Conservation (phyloP, 2,329 filamentous ascomycete genomes). For the Sphaerulina vaccinii region DNA sequence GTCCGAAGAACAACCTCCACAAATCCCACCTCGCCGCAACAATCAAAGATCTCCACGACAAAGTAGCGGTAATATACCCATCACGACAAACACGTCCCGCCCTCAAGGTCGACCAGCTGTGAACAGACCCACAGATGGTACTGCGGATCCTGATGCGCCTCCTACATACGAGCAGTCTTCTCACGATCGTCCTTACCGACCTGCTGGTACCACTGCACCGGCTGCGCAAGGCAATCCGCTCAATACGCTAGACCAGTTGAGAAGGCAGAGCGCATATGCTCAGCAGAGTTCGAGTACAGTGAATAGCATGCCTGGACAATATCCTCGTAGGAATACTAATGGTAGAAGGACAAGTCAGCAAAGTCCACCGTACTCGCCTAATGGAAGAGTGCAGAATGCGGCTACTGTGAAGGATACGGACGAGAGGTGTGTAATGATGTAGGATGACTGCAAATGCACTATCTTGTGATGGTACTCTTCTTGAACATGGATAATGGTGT, state of each 20-base stretch:
- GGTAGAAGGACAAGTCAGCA: slow-evolving; percentile 25
- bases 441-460: slow-evolving; percentile 6
- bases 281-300: slow-evolving; percentile 20
- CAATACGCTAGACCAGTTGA: slow-evolving; percentile 36
- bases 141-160: slow-evolving; percentile 55
- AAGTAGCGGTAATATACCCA: slow-evolving; percentile 20
- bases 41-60: slow-evolving; percentile 23
- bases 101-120: slow-evolving; percentile 27
- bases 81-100: slow-evolving; percentile 11
- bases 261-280: slow-evolving; percentile 31
- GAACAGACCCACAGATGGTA: slow-evolving; percentile 33
- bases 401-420: slow-evolving; percentile 34
- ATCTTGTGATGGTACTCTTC: background rate
- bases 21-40: slow-evolving; percentile 31
- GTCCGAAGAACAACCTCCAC: slow-evolving; percentile 28
- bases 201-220: slow-evolving; percentile 33
- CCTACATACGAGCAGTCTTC: slow-evolving; percentile 67
- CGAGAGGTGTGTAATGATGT: slow-evolving; percentile 53
- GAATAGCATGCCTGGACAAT: slow-evolving; percentile 17
- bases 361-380: slow-evolving; percentile 1
- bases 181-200: slow-evolving; percentile 53
- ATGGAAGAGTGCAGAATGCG: slow-evolving; percentile 22
- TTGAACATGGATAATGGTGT: background rate
- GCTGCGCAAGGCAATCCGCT: slow-evolving; percentile 36
- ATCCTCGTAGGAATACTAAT: slow-evolving; percentile 20